Percentiles rank a stretch among this genome's conserved stretches.
These are phyloP conservation scores for Epichloe aotearoae DNA, from an alignment of 2,329 filamentous ascomycete genomes.

Conservation along the genomic window DNA sequence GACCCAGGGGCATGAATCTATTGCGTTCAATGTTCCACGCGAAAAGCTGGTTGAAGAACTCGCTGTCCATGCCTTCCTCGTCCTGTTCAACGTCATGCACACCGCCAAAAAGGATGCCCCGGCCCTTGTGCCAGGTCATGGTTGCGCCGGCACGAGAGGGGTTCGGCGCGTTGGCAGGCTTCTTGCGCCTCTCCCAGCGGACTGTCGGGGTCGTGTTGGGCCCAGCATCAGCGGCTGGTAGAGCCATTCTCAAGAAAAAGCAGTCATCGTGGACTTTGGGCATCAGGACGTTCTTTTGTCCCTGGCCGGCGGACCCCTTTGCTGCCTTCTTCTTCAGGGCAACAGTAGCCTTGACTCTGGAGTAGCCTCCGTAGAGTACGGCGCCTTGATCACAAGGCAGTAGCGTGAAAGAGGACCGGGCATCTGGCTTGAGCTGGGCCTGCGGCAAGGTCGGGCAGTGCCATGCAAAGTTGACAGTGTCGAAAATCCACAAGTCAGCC, in stretches of 20 bases:
- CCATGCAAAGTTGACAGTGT: constrained; percentile 80
- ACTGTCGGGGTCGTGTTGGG: constrained; percentile 55
- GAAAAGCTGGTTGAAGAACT: constrained; percentile 88
- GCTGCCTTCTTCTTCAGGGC: constrained; percentile 45
- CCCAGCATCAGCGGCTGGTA: constrained; percentile 53
- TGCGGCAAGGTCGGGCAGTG: constrained; percentile 60
- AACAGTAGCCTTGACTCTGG: constrained; percentile 65
- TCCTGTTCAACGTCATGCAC: constrained; percentile 87
- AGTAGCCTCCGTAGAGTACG: constrained; percentile 87
- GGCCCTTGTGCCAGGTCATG: constrained; percentile 87
- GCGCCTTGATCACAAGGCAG: constrained; percentile 83
- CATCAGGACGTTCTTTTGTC: constrained; percentile 61
- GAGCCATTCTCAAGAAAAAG: constrained; percentile 76
- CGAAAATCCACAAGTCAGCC: constrained; percentile 89
- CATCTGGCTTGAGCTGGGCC: constrained; percentile 75
- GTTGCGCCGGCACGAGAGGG: constrained; percentile 78
- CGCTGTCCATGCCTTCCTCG: constrained; percentile 90
- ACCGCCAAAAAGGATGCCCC: constrained; percentile 92
- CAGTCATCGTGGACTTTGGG: constrained; percentile 91
- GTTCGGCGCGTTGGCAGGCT: constrained; percentile 75
- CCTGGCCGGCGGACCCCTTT: constrained; percentile 41
- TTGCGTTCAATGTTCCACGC: constrained; percentile 95
- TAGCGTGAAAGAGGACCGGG: constrained; percentile 82
- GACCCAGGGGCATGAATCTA: constrained; percentile 71
- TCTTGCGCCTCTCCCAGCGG: constrained; percentile 87